Conservation (phyloP, 169 alveolate genomes). For the Eimeria tenella region DNA sequence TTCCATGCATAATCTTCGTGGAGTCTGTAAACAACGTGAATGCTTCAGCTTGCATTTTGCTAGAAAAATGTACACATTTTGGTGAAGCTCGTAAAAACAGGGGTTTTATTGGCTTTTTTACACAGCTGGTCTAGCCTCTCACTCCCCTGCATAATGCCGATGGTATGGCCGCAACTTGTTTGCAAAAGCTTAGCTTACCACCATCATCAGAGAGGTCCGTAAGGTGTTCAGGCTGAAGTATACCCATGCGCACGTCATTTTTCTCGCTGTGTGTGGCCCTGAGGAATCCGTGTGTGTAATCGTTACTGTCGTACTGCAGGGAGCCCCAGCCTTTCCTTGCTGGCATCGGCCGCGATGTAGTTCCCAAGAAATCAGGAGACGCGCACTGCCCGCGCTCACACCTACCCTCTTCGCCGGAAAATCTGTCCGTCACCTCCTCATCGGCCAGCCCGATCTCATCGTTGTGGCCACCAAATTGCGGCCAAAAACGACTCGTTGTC, state of each 20-base stretch:
- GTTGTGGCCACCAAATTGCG: not conserved
- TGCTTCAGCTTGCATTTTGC: not conserved
- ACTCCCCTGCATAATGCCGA: too few species aligned
- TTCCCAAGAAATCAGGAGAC: slow-evolving; percentile 22
- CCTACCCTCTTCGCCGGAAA: not conserved
- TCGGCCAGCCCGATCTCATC: not conserved
- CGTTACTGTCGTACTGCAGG: not conserved
- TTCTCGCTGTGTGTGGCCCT: not conserved
- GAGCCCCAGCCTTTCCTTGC: not conserved
- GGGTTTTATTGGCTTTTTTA: not conserved
- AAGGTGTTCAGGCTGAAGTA: not conserved
- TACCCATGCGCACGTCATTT: not conserved
- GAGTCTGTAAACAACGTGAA: not conserved
- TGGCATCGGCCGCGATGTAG: not conserved
- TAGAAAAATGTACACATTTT: too few species aligned
- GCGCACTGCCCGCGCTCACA: slow-evolving; percentile 36
- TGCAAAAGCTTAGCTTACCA: not conserved
- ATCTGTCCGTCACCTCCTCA: not conserved
- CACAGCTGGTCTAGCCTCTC: not conserved
- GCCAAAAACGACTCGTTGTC: not conserved
- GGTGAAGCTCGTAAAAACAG: too few species aligned
- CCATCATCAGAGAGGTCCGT: not conserved
- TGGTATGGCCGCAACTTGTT: not conserved
- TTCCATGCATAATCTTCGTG: not conserved
- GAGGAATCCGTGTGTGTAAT: slow-evolving; percentile 10